A percentile compares a stretch with the other conserved stretches of the same genome.
These are phyloP conservation scores for Phyllosticta citriasiana DNA, from an alignment of 2,329 filamentous ascomycete genomes.

Conservation along the genomic window DNA sequence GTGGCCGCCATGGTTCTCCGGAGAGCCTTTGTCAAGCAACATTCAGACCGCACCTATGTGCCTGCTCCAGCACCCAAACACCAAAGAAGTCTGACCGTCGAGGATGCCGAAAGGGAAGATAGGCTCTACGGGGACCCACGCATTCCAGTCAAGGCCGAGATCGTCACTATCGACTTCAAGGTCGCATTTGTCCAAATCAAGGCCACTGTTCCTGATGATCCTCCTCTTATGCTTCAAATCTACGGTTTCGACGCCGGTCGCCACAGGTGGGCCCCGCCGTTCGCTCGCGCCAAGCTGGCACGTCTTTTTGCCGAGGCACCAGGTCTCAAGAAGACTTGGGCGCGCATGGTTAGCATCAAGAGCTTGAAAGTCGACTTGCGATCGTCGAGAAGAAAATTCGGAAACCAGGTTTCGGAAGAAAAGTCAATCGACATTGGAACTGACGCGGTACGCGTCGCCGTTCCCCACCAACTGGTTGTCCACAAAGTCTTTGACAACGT, in stretches of 20 bases:
- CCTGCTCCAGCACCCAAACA: slow-evolving; percentile 14
- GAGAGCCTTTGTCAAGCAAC: slow-evolving; percentile 29
- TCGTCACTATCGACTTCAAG: slow-evolving; percentile 74
- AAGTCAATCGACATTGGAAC: slow-evolving; percentile 74
- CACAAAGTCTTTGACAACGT: slow-evolving; percentile 91
- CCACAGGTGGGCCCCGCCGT: slow-evolving; percentile 81
- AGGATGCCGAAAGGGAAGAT: slow-evolving; percentile 22
- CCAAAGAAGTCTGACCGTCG: slow-evolving; percentile 21
- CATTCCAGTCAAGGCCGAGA: slow-evolving; percentile 41
- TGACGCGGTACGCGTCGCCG: slow-evolving; percentile 76
- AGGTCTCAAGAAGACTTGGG: slow-evolving; percentile 74
- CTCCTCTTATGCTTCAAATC: slow-evolving; percentile 82
- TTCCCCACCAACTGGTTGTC: slow-evolving; percentile 85
- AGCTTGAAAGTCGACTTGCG: slow-evolving; percentile 70
- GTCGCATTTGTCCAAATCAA: slow-evolving; percentile 78
- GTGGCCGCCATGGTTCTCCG: slow-evolving; percentile 66
- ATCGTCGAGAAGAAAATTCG: slow-evolving; percentile 56
- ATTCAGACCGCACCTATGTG: slow-evolving; percentile 8
- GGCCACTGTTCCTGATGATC: slow-evolving; percentile 77
- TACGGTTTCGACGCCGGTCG: slow-evolving; percentile 73
- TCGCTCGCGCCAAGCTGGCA: slow-evolving; percentile 63
- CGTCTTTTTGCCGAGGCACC: slow-evolving; percentile 85
- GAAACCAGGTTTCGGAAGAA: slow-evolving; percentile 54
- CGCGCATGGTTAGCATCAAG: slow-evolving; percentile 75
- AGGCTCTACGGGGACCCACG: slow-evolving; percentile 16